These are phyloP conservation scores for Chlamydomonas schloesseri DNA, from an alignment of 139 green algal species.

Conservation along the genomic window DNA sequence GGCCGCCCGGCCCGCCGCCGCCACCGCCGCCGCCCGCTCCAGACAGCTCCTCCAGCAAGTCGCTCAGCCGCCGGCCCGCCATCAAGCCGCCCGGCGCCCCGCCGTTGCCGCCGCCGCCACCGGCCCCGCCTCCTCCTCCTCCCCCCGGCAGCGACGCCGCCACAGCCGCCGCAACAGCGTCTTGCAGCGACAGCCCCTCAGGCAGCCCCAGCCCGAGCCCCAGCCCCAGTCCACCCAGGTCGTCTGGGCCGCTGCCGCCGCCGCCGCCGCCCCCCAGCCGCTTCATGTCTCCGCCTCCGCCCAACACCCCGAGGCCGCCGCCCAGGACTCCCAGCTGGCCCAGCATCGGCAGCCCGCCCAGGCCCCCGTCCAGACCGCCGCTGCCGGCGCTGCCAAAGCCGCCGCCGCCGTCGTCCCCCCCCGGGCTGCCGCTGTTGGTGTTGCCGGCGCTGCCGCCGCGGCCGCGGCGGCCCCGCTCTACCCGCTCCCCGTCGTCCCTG, in stretches of 20 bases:
- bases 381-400: neutral
- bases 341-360: neutral
- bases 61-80: neutral
- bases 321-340: too few relatives aligned
- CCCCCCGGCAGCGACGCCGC: constrained; percentile 5
- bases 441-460: neutral
- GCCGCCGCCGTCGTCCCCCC: neutral
- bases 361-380: too few relatives aligned
- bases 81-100: neutral
- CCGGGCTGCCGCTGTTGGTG: neutral
- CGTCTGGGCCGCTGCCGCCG: too few relatives aligned
- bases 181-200: constrained; percentile 1
- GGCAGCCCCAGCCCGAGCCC: neutral
- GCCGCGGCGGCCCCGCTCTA: neutral
- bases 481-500: neutral
- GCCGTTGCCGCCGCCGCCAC: neutral
- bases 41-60: neutral
- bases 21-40: neutral
- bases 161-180: constrained; percentile 13
- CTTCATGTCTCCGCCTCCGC: neutral
- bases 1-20: neutral
- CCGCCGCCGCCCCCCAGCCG: neutral
- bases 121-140: neutral
- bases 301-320: too few relatives aligned
- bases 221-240: too few relatives aligned